A percentile compares a stretch with the other conserved stretches of the same genome.
Conservation (phyloP, 192 early-diverging fungal species). For the Gaertneriomyces semiglobifer region DNA sequence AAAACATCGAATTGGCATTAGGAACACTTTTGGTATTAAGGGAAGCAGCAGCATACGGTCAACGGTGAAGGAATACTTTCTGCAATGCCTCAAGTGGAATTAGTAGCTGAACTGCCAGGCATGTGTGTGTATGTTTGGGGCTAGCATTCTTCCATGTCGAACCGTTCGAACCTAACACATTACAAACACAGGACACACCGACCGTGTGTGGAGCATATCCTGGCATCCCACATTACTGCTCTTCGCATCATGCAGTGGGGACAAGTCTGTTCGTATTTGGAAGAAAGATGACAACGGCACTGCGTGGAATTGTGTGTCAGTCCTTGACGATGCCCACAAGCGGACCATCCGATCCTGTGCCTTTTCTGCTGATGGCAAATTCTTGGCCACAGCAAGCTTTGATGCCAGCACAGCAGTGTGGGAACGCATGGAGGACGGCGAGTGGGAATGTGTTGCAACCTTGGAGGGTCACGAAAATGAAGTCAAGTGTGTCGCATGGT, state of each 20-base stretch:
- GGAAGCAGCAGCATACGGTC: too few relatives aligned
- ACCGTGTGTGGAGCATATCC: constrained; percentile 80
- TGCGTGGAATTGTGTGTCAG: constrained; percentile 68
- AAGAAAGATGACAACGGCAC: constrained; percentile 30
- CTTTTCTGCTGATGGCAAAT: constrained; percentile 69
- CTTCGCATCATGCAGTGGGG: constrained; percentile 81
- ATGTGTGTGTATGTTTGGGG: too few relatives aligned
- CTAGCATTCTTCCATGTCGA: too few relatives aligned
- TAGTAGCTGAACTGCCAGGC: too few relatives aligned
- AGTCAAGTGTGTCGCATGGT: constrained; percentile 91
- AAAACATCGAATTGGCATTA: too few relatives aligned
- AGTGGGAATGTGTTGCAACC: constrained; percentile 87
- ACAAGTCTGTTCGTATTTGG: constrained; percentile 90
- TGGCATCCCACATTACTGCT: constrained; percentile 76
- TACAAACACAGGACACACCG: constrained; percentile 59
- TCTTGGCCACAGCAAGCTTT: constrained; percentile 86
- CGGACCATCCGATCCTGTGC: constrained; percentile 86
- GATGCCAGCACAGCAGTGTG: constrained; percentile 91
- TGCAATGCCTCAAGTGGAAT: too few relatives aligned
- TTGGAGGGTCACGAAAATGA: constrained; percentile 99
- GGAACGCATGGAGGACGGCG: constrained; percentile 68
- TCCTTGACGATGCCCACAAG: constrained; percentile 83
- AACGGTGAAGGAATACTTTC: too few relatives aligned
- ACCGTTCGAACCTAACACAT: too few relatives aligned
- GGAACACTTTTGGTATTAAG: too few relatives aligned